Evolutionary conservation across 208 protist genomes (phyloP).

Genomic region (Acanthamoeba culbertsoni): DNA sequence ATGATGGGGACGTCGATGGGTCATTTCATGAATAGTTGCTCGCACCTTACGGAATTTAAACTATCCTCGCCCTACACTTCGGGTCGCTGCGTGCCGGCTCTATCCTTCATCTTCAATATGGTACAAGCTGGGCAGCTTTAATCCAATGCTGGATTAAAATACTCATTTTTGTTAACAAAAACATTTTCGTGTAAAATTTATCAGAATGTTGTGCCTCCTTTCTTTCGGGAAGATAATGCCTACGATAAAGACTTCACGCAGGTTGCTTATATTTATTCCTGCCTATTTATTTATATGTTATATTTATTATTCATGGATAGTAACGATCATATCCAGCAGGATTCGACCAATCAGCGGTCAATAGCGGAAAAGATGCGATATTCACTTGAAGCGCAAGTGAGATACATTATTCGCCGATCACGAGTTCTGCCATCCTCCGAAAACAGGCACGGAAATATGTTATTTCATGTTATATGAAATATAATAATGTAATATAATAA

Average conservation of each 20-base stretch:
- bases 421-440: not conserved
- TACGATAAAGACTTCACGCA: not conserved
- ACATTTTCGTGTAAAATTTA: too few species aligned
- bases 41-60: not conserved
- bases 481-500: too few species aligned
- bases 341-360: not conserved
- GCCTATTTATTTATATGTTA: not conserved
- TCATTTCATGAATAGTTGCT: not conserved
- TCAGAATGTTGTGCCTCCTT: not conserved
- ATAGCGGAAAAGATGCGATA: conserved; percentile 2
- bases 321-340: not conserved
- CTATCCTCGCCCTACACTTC: not conserved
- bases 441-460: not conserved
- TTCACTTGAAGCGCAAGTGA: not conserved
- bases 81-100: not conserved
- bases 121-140: not conserved
- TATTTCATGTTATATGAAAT: too few species aligned
- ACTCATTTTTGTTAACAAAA: not conserved
- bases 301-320: not conserved
- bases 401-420: not conserved
- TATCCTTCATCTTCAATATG: not conserved
- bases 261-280: not conserved
- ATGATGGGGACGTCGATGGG: not conserved
- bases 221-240: not conserved
- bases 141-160: not conserved